Conservation (phyloP, 176 grass and related monocot genomes). For the Miscanthus lutarioriparius region DNA sequence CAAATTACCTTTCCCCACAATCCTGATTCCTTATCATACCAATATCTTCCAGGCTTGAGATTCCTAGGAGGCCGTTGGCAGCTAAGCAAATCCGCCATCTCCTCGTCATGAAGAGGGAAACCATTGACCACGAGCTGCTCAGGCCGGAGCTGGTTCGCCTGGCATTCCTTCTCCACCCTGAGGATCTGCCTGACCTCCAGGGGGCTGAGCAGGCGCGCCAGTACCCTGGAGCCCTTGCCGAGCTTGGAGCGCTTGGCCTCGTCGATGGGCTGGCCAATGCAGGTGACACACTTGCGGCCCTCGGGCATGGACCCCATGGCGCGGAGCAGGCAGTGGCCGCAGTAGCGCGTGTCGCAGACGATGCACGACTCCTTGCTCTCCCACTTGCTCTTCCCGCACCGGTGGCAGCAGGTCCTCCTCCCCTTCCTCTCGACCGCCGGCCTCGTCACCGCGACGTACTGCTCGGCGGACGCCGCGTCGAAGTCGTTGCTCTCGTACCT, state of each 20-base stretch:
- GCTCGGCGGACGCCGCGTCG: constrained; percentile 38
- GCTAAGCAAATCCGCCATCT: constrained; percentile 79
- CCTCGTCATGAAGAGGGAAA: constrained; percentile 54
- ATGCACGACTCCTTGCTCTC: constrained; percentile 88
- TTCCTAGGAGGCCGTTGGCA: constrained; percentile 78
- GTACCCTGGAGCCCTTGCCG: constrained; percentile 76
- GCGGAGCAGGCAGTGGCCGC: constrained; percentile 76
- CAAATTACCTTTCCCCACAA: constrained; percentile 83
- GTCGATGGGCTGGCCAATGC: constrained; percentile 75
- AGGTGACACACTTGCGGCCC: constrained; percentile 81
- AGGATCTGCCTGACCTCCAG: constrained; percentile 92
- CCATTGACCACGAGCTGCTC: constrained; percentile 79
- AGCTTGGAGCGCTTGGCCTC: constrained; percentile 77
- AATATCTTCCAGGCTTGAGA: constrained; percentile 92
- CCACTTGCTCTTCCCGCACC: constrained; percentile 90
- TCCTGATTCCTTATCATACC: constrained; percentile 98
- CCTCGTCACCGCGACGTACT: constrained; percentile 54
- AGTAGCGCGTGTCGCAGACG: constrained; percentile 71
- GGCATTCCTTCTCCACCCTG: constrained; percentile 91
- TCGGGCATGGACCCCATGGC: constrained; percentile 98
- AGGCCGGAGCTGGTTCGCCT: constrained; percentile 86
- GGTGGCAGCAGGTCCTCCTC: constrained; percentile 40
- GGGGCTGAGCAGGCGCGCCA: constrained; percentile 64
- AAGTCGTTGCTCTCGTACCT: constrained; percentile 58
- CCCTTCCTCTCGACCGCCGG: constrained; percentile 55